Evolutionary conservation across 2,329 filamentous ascomycete genomes (phyloP), one percentile per base, ranked within the genome.

Genomic region (Pseudogymnoascus verrucosus): DNA sequence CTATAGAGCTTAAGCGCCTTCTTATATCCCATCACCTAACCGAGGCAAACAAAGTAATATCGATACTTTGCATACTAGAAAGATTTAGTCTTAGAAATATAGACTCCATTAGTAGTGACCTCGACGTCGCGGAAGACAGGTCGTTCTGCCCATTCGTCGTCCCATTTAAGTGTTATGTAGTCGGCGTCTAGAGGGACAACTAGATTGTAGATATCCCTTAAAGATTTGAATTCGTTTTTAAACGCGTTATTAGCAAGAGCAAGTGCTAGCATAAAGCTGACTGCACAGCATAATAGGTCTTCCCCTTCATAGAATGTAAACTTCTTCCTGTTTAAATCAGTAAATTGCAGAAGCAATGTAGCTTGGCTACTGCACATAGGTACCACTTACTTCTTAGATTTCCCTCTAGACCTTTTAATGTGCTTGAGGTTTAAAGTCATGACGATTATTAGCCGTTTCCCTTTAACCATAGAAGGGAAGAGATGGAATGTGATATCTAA

Each of bases 21-120:
- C 62, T 63, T 39, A 66, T 65, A 71, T 16, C 67, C 63, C 61
- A 63, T 65, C 3, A 62, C 68, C 73, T 47, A 72, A 69, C 44
- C 72, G 74, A 68, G 69, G 74, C 61, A 76, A 74, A 64, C 73
- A 71, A 26, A 66, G 76, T 47, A 61, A 71, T 64, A 74, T 75
- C 28, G 72, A 74, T 23, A 74, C 70, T 79, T 78, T 62, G 64
- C 74, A 63, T 80, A 80, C 63, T 75, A 72, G 10, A 79, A 69
- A 23, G 62, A 37, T 60, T 68, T 67, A 14, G 66, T 68, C 61
- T 69, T 62, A 44, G 67, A 68, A 47, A 72, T 65, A 16, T 51
- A 47, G 42, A 69, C 42, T 61, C 63, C 47, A 59, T 39, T 65
- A 23, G 39, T 4, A 63, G 65, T 68, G 31, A 60, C 10, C 61